These are phyloP conservation scores for Naegleria lovaniensis DNA, from an alignment of 208 protist species.

Conservation along the genomic window DNA sequence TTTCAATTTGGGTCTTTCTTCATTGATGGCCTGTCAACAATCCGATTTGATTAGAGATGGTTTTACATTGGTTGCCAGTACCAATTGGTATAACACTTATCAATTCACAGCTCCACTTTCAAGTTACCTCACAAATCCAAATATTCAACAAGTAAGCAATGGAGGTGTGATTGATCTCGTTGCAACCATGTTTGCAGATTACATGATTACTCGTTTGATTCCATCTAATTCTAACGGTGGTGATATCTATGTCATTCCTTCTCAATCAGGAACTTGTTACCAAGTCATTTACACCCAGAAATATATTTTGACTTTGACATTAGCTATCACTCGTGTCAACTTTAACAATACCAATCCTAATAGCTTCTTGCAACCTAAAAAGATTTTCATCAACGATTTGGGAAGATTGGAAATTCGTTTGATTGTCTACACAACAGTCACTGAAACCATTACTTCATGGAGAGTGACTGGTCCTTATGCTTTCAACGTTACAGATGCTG, in stretches of 20 bases:
- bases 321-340: background rate
- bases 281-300: background rate
- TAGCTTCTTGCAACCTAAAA: background rate
- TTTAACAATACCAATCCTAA: background rate
- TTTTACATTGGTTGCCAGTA: background rate
- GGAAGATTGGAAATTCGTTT: background rate
- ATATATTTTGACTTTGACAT: background rate
- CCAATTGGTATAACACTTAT: background rate
- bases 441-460: background rate
- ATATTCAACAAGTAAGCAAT: background rate
- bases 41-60: background rate
- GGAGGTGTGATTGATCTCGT: background rate
- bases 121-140: background rate
- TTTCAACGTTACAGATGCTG: background rate
- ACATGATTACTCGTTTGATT: background rate
- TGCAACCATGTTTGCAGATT: background rate
- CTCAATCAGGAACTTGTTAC: background rate
- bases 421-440: background rate
- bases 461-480: background rate
- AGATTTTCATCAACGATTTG: background rate
- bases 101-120: background rate
- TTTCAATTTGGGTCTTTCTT: background rate
- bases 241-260: background rate
- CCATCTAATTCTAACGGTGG: background rate
- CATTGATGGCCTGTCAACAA: background rate